phyloP scores from a whole-genome alignment of 2,329 filamentous ascomycete genomes.

The Xylaria sp. region DNA sequence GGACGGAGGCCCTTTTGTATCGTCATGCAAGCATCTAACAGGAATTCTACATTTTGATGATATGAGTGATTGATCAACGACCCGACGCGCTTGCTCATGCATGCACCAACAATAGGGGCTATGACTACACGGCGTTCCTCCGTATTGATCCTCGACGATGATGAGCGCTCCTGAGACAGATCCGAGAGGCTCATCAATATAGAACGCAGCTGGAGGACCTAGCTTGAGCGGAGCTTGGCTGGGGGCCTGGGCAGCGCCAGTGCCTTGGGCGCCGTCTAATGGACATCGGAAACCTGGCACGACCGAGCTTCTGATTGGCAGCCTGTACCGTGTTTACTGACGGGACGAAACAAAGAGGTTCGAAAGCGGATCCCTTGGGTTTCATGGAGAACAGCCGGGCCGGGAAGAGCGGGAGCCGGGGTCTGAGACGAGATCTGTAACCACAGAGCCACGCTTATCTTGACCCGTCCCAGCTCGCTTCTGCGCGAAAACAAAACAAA shows the following conservation, averaged over 20 bases:
- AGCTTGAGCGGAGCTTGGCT: conserved; percentile 10
- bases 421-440: conserved; percentile 42
- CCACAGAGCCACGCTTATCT: background rate
- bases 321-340: conserved; percentile 12
- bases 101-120: conserved; percentile 22
- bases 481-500: conserved; percentile 10
- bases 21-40: conserved; percentile 15
- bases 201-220: background rate
- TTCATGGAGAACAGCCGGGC: conserved; percentile 22
- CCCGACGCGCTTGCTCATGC: conserved; percentile 4
- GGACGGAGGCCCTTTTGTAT: conserved; percentile 35
- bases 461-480: background rate
- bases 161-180: conserved; percentile 36
- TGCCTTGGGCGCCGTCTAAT: conserved; percentile 13
- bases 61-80: conserved; percentile 9
- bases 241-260: conserved; percentile 14
- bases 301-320: conserved; percentile 13
- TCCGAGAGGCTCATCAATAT: conserved; percentile 8
- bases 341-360: conserved; percentile 29
- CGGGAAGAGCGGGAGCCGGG: conserved; percentile 33
- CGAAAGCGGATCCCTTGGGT: conserved; percentile 28
- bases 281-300: conserved; percentile 1
- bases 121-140: conserved; percentile 10
- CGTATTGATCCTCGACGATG: conserved; percentile 35
- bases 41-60: background rate